Percentiles rank a stretch among this genome's conserved stretches.
phyloP scores from a whole-genome alignment of 2,329 filamentous ascomycete genomes.

The Phialemonium atrogriseum region DNA sequence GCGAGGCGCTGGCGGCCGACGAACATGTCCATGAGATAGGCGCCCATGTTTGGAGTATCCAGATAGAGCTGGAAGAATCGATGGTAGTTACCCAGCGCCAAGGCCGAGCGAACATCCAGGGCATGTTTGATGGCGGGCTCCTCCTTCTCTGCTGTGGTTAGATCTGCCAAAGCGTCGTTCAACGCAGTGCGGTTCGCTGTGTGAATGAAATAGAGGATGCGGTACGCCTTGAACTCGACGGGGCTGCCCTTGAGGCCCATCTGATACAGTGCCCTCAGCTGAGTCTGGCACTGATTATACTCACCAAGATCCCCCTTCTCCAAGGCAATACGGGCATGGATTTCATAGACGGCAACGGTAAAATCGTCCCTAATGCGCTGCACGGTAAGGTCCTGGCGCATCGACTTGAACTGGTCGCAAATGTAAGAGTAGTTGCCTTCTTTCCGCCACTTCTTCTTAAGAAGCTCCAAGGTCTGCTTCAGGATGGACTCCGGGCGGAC shows the following conservation, averaged over 20 bases:
- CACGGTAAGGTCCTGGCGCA: constrained; percentile 95
- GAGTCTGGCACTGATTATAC: constrained; percentile 99
- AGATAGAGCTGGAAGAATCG: constrained; percentile 96
- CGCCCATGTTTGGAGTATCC: constrained; percentile 92
- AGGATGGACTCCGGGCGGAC: constrained; percentile 79
- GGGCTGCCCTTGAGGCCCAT: constrained; percentile 81
- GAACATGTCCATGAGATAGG: constrained; percentile 99
- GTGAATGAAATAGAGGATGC: constrained; percentile 98
- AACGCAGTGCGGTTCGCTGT: constrained; percentile 96
- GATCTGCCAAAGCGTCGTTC: constrained; percentile 97
- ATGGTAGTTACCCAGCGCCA: constrained; percentile 94
- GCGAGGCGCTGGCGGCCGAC: constrained; percentile 85
- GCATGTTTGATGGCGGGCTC: constrained; percentile 83
- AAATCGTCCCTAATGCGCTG: constrained; percentile 96
- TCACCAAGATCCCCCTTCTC: constrained; percentile 99
- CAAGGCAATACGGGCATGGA: constrained; percentile 91
- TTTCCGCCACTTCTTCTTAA: constrained; percentile 91
- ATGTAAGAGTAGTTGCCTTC: constrained; percentile 96
- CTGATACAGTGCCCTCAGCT: constrained; percentile 84
- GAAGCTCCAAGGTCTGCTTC: constrained; percentile 73
- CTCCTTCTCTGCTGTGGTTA: constrained; percentile 94
- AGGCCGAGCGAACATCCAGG: constrained; percentile 78
- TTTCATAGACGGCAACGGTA: constrained; percentile 93
- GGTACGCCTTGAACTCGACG: constrained; percentile 97
- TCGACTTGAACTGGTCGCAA: constrained; percentile 98